Percentiles rank a stretch among this genome's conserved stretches.
phyloP scores from a whole-genome alignment of 116 monocot genomes.

The Cymodocea nodosa region DNA sequence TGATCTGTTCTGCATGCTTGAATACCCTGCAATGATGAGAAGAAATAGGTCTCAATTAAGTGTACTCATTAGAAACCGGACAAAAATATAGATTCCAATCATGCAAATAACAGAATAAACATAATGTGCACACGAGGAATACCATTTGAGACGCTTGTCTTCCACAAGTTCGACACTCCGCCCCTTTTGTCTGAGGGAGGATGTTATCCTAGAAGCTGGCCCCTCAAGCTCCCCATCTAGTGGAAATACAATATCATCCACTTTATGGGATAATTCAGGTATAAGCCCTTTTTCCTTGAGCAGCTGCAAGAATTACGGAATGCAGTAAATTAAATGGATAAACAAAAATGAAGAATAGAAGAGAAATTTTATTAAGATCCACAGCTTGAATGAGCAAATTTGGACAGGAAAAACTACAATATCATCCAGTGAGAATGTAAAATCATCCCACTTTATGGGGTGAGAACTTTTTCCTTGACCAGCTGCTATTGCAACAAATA shows the following conservation, averaged over 20 bases:
- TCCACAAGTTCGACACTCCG: conserved; percentile 83
- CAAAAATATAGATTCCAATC: background rate
- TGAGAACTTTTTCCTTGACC: conserved; percentile 73
- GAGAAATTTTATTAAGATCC: background rate
- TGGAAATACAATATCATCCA: conserved; percentile 86
- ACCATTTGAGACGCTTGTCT: conserved; percentile 91
- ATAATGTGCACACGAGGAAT: background rate
- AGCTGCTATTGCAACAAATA: conserved; percentile 28
- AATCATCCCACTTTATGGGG: conserved; percentile 32
- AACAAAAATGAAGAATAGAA: background rate
- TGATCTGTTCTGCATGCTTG: conserved; percentile 80
- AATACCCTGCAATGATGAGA: conserved; percentile 54
- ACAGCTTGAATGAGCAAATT: background rate
- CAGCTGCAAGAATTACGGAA: conserved; percentile 33
- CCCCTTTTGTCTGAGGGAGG: conserved; percentile 67
- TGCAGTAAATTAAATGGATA: background rate
- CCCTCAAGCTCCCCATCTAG: conserved; percentile 81
- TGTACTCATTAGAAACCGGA: background rate
- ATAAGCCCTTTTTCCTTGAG: conserved; percentile 87
- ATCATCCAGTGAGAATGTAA: conserved; percentile 63
- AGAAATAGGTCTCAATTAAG: background rate
- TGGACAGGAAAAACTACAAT: no score
- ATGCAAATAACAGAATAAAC: background rate
- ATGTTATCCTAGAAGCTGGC: conserved; percentile 61
- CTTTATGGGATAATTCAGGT: conserved; percentile 58